Evolutionary conservation across 2,329 filamentous ascomycete species (phyloP).

Genomic region (Alternaria sp.): DNA sequence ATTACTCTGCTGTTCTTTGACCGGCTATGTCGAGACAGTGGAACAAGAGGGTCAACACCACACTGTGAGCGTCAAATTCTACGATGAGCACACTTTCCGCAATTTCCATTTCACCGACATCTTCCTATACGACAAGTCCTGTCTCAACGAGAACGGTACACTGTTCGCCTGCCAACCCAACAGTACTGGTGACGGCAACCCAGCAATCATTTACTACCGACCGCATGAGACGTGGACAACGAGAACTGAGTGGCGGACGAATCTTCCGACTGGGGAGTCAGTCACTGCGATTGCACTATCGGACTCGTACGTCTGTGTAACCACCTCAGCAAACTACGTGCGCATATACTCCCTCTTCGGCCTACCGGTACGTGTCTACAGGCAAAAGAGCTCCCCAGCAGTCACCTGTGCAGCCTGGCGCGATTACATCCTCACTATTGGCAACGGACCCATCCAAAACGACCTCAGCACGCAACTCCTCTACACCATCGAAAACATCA

Average conservation of each 20-base stretch:
- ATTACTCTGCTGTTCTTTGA: slow-evolving; percentile 91
- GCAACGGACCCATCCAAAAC: slow-evolving; percentile 84
- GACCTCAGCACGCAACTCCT: slow-evolving; percentile 80
- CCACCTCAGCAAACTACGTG: slow-evolving; percentile 86
- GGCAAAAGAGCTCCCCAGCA: slow-evolving; percentile 87
- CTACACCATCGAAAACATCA: slow-evolving; percentile 95
- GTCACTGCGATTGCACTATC: slow-evolving; percentile 89
- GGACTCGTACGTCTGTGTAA: slow-evolving; percentile 88
- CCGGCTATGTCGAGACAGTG: slow-evolving; percentile 96
- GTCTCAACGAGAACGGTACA: slow-evolving; percentile 81
- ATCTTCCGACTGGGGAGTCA: slow-evolving; percentile 85
- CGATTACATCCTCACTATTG: slow-evolving; percentile 95
- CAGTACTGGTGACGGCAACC: slow-evolving; percentile 57
- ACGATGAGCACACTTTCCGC: slow-evolving; percentile 88
- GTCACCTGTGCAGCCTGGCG: slow-evolving; percentile 94
- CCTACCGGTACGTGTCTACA: slow-evolving; percentile 85
- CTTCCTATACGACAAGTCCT: slow-evolving; percentile 95
- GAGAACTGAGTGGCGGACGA: slow-evolving; percentile 86
- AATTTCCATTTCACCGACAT: slow-evolving; percentile 99
- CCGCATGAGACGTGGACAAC: slow-evolving; percentile 97
- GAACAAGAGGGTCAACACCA: slow-evolving; percentile 88
- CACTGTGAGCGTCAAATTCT: slow-evolving; percentile 96
- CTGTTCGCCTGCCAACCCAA: slow-evolving; percentile 82
- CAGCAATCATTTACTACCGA: slow-evolving; percentile 90
- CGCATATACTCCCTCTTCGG: slow-evolving; percentile 93